These are phyloP conservation scores for Salix brachista DNA, from an alignment of 345 rosid genomes.

Conservation along the genomic window DNA sequence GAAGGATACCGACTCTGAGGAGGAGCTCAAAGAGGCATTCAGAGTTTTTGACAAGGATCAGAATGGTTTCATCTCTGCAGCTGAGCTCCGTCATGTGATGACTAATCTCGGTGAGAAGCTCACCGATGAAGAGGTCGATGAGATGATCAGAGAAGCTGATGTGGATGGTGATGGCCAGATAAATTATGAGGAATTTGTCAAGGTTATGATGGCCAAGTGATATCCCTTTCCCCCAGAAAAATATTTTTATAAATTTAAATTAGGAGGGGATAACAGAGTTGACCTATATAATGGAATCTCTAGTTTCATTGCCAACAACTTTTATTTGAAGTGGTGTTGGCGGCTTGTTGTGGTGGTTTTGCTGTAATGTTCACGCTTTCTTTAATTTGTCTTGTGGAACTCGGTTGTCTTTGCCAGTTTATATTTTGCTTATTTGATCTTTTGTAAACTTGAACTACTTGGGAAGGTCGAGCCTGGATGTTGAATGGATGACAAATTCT, in stretches of 20 bases:
- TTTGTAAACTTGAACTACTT: neutral
- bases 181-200: conserved; percentile 53
- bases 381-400: neutral
- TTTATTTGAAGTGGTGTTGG: neutral
- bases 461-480: neutral
- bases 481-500: neutral
- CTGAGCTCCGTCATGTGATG: conserved; percentile 56
- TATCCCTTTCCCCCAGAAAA: neutral
- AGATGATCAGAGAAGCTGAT: conserved; percentile 56
- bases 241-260: neutral
- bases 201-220: conserved; percentile 64
- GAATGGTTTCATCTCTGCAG: conserved; percentile 49
- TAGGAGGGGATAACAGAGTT: neutral
- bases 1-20: conserved; percentile 62
- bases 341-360: neutral
- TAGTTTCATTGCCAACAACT: neutral
- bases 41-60: conserved; percentile 55
- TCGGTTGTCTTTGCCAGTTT: neutral
- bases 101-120: conserved; percentile 57
- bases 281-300: neutral
- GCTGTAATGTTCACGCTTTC: neutral
- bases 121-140: conserved; percentile 53
- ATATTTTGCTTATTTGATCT: neutral
- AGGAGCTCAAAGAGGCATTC: conserved; percentile 58
- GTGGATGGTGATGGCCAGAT: conserved; percentile 62